phyloP scores from a whole-genome alignment of 108 stramenopile genomes.

The Conticribra guillardii region DNA sequence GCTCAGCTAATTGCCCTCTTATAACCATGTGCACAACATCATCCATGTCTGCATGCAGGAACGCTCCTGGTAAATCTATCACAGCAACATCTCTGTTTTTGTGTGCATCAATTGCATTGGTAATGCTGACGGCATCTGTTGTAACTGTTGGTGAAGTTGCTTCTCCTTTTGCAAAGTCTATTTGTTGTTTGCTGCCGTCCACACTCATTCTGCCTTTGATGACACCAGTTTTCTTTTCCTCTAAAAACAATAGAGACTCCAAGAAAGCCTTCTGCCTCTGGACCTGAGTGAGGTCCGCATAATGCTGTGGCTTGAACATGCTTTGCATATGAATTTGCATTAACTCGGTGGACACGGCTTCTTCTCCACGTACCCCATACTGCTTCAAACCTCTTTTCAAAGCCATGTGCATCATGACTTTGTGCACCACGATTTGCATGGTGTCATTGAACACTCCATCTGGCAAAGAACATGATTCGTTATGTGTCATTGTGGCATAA shows the following conservation, averaged over 20 bases:
- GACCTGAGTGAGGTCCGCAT: too few relatives aligned
- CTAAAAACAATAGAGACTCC: conserved; percentile 34
- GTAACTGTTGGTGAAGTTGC: conserved; percentile 22
- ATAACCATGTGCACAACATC: conserved; percentile 27
- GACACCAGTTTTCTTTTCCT: conserved; percentile 31
- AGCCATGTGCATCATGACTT: too few relatives aligned
- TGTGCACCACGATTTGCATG: too few relatives aligned
- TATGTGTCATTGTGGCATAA: too few relatives aligned
- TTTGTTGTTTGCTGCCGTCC: conserved; percentile 30
- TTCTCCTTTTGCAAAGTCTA: conserved; percentile 20
- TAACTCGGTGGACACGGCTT: too few relatives aligned
- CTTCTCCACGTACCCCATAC: too few relatives aligned
- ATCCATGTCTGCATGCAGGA: conserved; percentile 39
- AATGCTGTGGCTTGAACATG: too few relatives aligned
- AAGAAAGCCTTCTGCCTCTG: too few relatives aligned
- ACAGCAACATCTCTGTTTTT: conserved; percentile 49
- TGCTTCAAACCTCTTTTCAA: too few relatives aligned
- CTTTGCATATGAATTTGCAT: too few relatives aligned
- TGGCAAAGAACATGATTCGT: too few relatives aligned
- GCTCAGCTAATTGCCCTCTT: conserved; percentile 17
- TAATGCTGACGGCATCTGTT: conserved; percentile 22
- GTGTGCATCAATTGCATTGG: conserved; percentile 41
- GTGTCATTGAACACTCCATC: too few relatives aligned
- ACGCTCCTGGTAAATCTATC: conserved; percentile 47
- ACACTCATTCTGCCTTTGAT: conserved; percentile 35